Conservation (phyloP, 2,329 filamentous ascomycete genomes). For the Fusarium sp. region DNA sequence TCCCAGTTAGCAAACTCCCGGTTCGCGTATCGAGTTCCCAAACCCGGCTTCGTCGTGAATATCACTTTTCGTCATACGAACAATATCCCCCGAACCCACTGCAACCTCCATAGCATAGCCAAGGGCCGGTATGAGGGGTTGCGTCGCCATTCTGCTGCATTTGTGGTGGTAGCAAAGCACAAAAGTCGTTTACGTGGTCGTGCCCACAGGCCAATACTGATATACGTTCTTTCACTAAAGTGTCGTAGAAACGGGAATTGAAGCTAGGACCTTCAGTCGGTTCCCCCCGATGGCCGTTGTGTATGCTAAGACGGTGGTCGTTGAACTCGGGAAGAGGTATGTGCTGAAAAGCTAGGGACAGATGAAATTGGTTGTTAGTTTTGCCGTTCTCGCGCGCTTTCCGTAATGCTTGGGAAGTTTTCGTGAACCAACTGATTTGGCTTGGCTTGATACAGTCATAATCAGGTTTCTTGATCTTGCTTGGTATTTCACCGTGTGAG, state of each 20-base stretch:
- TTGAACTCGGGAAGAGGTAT: not conserved
- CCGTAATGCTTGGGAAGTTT: not conserved
- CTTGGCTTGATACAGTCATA: conserved; percentile 48
- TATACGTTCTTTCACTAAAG: not conserved
- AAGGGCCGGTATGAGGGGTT: not conserved
- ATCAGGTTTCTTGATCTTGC: conserved; percentile 42
- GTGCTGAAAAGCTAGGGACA: not conserved
- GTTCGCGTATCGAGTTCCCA: not conserved
- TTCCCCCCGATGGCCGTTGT: not conserved
- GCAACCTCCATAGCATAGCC: not conserved
- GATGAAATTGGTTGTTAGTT: no score
- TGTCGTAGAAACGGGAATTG: not conserved
- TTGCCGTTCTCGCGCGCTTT: not conserved
- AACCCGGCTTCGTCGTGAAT: not conserved
- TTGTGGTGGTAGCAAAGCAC: not conserved
- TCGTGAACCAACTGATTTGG: conserved; percentile 51
- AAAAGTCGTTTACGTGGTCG: not conserved
- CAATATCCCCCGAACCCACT: not conserved
- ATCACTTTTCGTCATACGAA: not conserved
- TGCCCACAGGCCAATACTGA: not conserved
- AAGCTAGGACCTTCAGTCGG: not conserved
- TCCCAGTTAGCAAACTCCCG: conserved; percentile 48
- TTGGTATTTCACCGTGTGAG: conserved; percentile 48
- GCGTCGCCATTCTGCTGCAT: not conserved
- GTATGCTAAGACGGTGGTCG: not conserved